Evolutionary conservation across 805 yeast species (phyloP).

Genomic region (Nakazawaea populi): DNA sequence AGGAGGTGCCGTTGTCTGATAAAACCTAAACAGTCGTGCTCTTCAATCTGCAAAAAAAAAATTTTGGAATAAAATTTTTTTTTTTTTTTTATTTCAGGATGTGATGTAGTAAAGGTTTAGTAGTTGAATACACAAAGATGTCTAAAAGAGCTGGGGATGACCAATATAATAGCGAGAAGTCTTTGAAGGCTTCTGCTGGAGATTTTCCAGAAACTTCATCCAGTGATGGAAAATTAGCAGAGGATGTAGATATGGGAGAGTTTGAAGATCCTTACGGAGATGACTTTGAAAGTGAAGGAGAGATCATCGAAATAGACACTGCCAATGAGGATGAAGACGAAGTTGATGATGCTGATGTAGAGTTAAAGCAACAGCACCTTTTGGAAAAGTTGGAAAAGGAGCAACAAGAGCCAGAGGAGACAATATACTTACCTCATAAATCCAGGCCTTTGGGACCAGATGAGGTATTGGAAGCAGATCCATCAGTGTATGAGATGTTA

Average conservation of each 20-base stretch:
- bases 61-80: background rate
- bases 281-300: conserved; percentile 89
- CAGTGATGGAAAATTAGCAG: conserved; percentile 27
- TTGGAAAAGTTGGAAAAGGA: conserved; percentile 20
- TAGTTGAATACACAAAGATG: conserved; percentile 14
- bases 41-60: conserved; percentile 1
- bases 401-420: conserved; percentile 31
- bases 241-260: conserved; percentile 67
- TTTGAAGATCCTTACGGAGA: conserved; percentile 88
- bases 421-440: conserved; percentile 80
- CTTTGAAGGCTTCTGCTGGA: conserved; percentile 16
- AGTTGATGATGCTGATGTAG: conserved; percentile 17
- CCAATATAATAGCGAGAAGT: conserved; percentile 4
- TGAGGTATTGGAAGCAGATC: conserved; percentile 95
- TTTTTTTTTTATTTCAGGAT: background rate
- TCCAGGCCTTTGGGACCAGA: conserved; percentile 90
- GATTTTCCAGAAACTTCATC: conserved; percentile 10
- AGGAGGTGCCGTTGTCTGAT: background rate
- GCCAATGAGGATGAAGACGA: conserved; percentile 44
- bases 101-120: background rate
- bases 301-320: conserved; percentile 72
- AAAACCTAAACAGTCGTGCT: conserved; percentile 8
- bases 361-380: conserved; percentile 20
- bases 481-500: conserved; percentile 91
- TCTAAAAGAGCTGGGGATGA: conserved; percentile 29